A percentile compares a stretch with the other conserved stretches of the same genome.
These are phyloP conservation scores for Adansonia grandidieri DNA, from an alignment of 441 rosid genomes.

Conservation along the genomic window DNA sequence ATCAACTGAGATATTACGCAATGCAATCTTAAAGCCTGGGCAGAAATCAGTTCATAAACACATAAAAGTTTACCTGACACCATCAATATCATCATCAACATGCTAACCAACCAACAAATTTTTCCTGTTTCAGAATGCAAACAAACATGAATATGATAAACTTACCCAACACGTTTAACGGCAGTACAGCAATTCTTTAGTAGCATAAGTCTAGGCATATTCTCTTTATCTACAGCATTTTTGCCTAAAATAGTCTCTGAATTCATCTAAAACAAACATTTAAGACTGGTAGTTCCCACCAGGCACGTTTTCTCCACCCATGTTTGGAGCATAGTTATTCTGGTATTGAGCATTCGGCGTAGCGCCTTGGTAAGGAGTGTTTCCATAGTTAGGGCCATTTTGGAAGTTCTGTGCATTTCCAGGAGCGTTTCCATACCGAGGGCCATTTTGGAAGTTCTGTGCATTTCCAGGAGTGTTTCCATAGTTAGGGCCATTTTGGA, in stretches of 20 bases:
- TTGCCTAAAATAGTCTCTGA: constrained; percentile 23
- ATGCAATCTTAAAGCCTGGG: neutral
- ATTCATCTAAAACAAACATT: constrained; percentile 20
- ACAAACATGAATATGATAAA: neutral
- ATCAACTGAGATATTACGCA: neutral
- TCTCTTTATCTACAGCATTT: constrained; percentile 38
- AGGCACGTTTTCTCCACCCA: constrained; percentile 35
- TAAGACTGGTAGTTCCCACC: constrained; percentile 41
- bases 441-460: constrained; percentile 34
- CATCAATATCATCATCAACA: neutral
- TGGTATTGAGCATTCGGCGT: constrained; percentile 50
- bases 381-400: constrained; percentile 28
- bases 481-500: constrained; percentile 32
- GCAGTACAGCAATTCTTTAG: neutral
- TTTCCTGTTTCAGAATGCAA: neutral
- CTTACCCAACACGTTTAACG: neutral
- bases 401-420: constrained; percentile 28
- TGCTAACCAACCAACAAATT: neutral
- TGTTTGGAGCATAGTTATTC: constrained; percentile 45
- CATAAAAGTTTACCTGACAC: neutral
- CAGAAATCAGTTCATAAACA: neutral
- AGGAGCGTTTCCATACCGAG: constrained; percentile 21
- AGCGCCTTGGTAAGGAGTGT: constrained; percentile 39
- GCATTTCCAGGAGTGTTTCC: constrained; percentile 5
- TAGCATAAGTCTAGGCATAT: neutral